Evolutionary conservation across 2,329 filamentous ascomycete species (phyloP).

Genomic region (Drechslerella coelobrocha): DNA sequence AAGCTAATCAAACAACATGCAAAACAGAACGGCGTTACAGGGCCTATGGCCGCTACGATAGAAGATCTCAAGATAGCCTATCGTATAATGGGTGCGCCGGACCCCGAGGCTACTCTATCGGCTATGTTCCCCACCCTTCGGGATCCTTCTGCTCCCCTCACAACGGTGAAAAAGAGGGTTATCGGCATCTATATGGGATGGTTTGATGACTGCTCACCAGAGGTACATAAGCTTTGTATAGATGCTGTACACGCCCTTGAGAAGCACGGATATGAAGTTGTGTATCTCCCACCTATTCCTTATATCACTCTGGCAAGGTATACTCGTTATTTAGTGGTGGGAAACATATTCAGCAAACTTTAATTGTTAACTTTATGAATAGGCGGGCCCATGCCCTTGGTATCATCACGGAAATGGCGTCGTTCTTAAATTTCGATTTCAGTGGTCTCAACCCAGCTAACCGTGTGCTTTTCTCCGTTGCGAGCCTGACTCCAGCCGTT

Average conservation of each 20-base stretch:
- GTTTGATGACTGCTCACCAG: constrained; percentile 71
- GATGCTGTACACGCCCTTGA: constrained; percentile 66
- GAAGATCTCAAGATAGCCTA: constrained; percentile 83
- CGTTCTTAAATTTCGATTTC: constrained; percentile 60
- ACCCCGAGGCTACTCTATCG: constrained; percentile 69
- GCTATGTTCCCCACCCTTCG: constrained; percentile 69
- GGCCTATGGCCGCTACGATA: constrained; percentile 77
- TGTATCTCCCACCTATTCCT: constrained; percentile 70
- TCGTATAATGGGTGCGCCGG: constrained; percentile 75
- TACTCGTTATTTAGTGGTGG: not conserved
- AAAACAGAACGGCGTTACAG: constrained; percentile 64
- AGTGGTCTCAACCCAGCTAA: constrained; percentile 70
- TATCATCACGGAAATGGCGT: constrained; percentile 74
- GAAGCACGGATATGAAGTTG: constrained; percentile 63
- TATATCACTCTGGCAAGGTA: constrained; percentile 56
- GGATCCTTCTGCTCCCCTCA: constrained; percentile 58
- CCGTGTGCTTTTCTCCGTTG: constrained; percentile 72
- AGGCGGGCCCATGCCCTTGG: constrained; percentile 77
- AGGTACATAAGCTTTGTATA: constrained; percentile 67
- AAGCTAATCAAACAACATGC: not conserved
- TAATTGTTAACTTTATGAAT: constrained; percentile 59
- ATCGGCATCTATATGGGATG: constrained; percentile 74
- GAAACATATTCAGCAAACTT: not conserved
- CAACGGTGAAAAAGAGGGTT: constrained; percentile 62
- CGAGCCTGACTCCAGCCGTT: constrained; percentile 68